Percentiles rank a stretch among this genome's conserved stretches.
Conservation (phyloP, 768 basidiomycete species). For the Suillus brevipes region DNA sequence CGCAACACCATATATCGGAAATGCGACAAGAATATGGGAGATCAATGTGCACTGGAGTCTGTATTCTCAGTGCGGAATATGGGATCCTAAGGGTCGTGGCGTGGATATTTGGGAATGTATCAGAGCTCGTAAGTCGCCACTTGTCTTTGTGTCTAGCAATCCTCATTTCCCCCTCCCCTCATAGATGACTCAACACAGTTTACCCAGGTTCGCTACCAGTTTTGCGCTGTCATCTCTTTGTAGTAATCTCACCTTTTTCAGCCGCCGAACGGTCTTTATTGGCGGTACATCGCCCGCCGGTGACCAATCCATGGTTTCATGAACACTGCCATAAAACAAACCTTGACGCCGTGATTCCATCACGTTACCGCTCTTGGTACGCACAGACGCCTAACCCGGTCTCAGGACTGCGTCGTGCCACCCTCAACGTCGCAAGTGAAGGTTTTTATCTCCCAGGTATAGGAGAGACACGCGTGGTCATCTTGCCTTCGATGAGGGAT, state of each 20-base stretch:
- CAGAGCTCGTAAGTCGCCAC: conserved; percentile 52
- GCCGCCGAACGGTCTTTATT: conserved; percentile 46
- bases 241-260: conserved; percentile 16
- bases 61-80: conserved; percentile 69
- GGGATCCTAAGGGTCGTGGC: conserved; percentile 64
- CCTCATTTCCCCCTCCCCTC: conserved; percentile 11
- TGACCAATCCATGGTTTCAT: conserved; percentile 18
- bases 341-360: conserved; percentile 1
- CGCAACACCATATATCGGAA: conserved; percentile 44
- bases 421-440: conserved; percentile 4
- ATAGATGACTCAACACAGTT: conserved; percentile 63
- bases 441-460: neutral
- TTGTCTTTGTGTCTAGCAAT: conserved; percentile 1
- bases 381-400: neutral
- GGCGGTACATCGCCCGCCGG: conserved; percentile 50
- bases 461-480: conserved; percentile 1
- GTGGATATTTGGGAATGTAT: conserved; percentile 81
- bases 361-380: neutral
- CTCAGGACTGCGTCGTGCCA: neutral
- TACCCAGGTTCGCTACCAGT: conserved; percentile 32
- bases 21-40: conserved; percentile 73
- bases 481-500: conserved; percentile 1
- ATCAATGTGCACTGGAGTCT: conserved; percentile 62
- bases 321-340: neutral
- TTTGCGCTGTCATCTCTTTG: conserved; percentile 9